Base-by-base conservation (phyloP, 2,329 filamentous ascomycete genomes). In the Massarina eburnea region DNA sequence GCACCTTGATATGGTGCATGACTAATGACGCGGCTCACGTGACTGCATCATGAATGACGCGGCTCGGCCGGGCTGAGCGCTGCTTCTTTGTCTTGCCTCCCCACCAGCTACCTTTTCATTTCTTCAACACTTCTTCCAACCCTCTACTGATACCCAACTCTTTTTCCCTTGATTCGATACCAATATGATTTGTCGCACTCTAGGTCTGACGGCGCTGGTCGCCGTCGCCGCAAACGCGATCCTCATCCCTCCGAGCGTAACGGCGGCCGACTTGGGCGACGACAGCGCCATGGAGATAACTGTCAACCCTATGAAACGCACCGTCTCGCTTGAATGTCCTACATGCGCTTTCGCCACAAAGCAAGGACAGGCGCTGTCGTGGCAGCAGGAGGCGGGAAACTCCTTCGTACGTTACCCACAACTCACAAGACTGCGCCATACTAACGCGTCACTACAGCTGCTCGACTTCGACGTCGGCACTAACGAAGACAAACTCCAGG, bases 381-480 rank as follows among this genome's bases (percentile, higher is more conserved):
- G 67, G 67, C 55, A 57, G 35, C 47, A 62, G 41, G 55, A 61
- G 21, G 51, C 51, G 6, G 68, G 69, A 35, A 70, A 66, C 48
- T 48, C 62, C 14, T 68, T 70, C 42, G 68, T 70, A 62, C 35
- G 66, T 61, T 9, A 27, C 9, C 21, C 6, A 19, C 35, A 14
- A 22, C 21, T n/a, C 7, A 37, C 20, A 26, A 22, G 20, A n/a
- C 37, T 30, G 27, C 12, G n/a, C 20, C 14, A 35, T 46, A 32
- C 61, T 68, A 44, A 66, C 49, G 17, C 27, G 7, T n/a, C 19
- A 19, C 30, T 30, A 22, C 29, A 72, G 69, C 48, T 64, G 15
- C 59, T 73, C 26, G 65, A 72, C 46, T 69, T 73, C 43, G 59
- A 65, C 43, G 58, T 70, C 29, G 68, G 67, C 18, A 33, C 57